Base-by-base conservation (phyloP, 2,329 filamentous ascomycete genomes). In the Fusarium paranaense region DNA sequence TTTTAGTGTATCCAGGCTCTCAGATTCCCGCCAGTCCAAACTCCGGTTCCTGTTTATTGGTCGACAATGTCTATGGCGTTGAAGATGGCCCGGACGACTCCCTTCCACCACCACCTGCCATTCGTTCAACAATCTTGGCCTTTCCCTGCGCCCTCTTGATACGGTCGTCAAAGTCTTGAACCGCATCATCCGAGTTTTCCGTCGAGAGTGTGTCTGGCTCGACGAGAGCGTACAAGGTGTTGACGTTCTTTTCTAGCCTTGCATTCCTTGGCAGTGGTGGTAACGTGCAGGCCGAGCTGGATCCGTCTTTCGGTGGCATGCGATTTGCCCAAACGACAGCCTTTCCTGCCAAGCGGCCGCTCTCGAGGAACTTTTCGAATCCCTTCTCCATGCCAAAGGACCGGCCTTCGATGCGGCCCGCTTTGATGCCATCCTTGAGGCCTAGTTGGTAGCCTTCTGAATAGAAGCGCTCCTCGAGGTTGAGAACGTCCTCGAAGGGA, bases 341-440 rank as follows among this genome's bases (percentile, higher is more conserved):
- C 78, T 91, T 92, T 52, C 95, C 94, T 77, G 96, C 92, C 35
- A 98, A 83, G 67, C 89, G 88, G 3, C 96, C 96, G 81, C 95
- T 90, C 71, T 95, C 92, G 47, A 93, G 81, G 79, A 97, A 98
- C 84, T 98, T 98, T 78, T 98, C 94, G 78, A 97, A 98, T 0
- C 95, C 96, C 74, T 95, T 97, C 81, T 97, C 93, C 47, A 98
- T 90, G 1, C 96, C 97, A 80, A 98, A 95, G 22, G 95, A 90
- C 61, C 95, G 93, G 70, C 97, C 97, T 87, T 99, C 97, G 73
- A 94, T 91, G 67, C 92, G 91, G 42, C 97, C 97, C 35, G 94
- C 92, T 68, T 89, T 88, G 45, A 90, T 86, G 69, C 97, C 97
- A 83, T 98, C 96, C 45, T 87, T 85, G 57, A 90, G 82, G 50